Evolutionary conservation across 2,329 filamentous ascomycete genomes (phyloP).

Genomic region (Fusarium pseudocircinatum): DNA sequence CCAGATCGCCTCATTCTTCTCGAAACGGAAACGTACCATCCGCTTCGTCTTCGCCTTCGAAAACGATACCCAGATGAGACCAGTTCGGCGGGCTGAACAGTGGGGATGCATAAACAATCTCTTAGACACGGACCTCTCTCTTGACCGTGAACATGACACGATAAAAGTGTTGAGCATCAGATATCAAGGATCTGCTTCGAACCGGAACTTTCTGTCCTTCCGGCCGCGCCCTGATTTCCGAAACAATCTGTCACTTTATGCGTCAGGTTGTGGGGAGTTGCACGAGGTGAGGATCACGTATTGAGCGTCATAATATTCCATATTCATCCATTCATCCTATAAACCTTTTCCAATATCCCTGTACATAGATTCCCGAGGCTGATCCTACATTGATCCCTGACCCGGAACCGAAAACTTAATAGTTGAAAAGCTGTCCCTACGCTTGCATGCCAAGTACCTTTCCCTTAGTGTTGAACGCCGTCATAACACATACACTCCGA

Average conservation of each 20-base stretch:
- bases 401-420: slow-evolving; percentile 2
- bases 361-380: slow-evolving; percentile 29
- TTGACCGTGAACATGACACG: slow-evolving; percentile 4
- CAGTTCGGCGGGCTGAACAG: background rate
- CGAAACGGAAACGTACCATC: background rate
- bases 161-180: slow-evolving; percentile 3
- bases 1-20: slow-evolving; percentile 1
- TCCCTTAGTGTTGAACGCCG: slow-evolving; percentile 28
- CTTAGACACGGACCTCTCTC: slow-evolving; percentile 23
- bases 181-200: background rate
- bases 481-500: slow-evolving; percentile 23
- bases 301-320: background rate
- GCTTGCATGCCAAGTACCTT: slow-evolving; percentile 5
- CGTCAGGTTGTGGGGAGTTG: background rate
- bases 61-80: slow-evolving; percentile 12
- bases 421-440: slow-evolving; percentile 10
- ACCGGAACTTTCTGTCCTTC: slow-evolving; percentile 3
- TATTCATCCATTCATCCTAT: slow-evolving; percentile 12
- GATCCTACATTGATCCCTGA: slow-evolving; percentile 19
- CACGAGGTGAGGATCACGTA: background rate
- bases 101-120: slow-evolving; percentile 5
- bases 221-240: slow-evolving; percentile 11
- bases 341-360: slow-evolving; percentile 5
- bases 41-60: slow-evolving; percentile 13
- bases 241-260: slow-evolving; percentile 2